Percentiles rank a stretch among this genome's conserved stretches.
These are phyloP conservation scores for Ustilago lituana DNA, from an alignment of 1,284 basidiomycete genomes.

Conservation along the genomic window DNA sequence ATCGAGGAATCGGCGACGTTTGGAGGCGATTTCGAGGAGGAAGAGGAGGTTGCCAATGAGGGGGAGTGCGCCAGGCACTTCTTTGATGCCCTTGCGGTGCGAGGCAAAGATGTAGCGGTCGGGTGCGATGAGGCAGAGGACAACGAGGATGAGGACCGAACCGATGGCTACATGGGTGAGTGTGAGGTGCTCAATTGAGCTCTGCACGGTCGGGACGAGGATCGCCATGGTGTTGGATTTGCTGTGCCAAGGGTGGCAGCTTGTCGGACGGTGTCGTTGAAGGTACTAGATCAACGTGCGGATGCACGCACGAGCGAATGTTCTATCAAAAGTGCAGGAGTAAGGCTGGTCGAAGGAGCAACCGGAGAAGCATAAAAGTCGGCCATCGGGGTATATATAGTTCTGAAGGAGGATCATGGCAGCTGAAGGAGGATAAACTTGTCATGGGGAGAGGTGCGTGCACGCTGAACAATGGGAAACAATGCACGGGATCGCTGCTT, in stretches of 20 bases:
- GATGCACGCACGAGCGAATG: too few relatives aligned
- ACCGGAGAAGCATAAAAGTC: too few relatives aligned
- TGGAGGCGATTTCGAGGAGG: constrained; percentile 42
- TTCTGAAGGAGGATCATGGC: too few relatives aligned
- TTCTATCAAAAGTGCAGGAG: too few relatives aligned
- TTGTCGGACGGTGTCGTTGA: background rate
- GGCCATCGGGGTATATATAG: too few relatives aligned
- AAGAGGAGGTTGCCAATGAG: constrained; percentile 40
- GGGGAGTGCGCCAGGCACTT: constrained; percentile 32
- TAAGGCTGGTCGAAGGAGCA: too few relatives aligned
- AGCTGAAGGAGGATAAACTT: too few relatives aligned
- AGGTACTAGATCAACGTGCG: too few relatives aligned
- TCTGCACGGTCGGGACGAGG: constrained; percentile 22
- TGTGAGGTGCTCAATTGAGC: constrained; percentile 37
- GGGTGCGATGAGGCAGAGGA: constrained; percentile 46
- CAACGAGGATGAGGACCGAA: constrained; percentile 17
- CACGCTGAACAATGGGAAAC: too few relatives aligned
- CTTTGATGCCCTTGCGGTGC: constrained; percentile 43
- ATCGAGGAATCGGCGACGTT: constrained; percentile 39
- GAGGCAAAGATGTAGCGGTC: constrained; percentile 43
- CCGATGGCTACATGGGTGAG: constrained; percentile 28
- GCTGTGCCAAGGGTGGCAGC: background rate
- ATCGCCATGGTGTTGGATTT: constrained; percentile 20
- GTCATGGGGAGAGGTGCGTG: too few relatives aligned
- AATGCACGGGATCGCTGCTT: too few relatives aligned